Evolutionary conservation across 2,329 filamentous ascomycete genomes (phyloP).

Genomic region (Penicillium frequentans): DNA sequence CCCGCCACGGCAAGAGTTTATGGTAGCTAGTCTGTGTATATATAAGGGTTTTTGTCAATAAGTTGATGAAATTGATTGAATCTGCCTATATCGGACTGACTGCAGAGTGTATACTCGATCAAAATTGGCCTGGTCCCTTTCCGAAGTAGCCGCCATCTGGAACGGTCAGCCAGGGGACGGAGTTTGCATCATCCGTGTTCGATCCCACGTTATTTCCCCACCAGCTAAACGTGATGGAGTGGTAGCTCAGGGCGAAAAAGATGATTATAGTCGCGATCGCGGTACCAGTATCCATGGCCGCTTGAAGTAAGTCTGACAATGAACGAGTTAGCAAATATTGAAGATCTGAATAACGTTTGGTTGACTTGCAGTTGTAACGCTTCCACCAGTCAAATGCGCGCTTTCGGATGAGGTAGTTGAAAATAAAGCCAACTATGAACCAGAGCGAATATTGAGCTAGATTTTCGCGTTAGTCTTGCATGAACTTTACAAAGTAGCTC

Average conservation of each 20-base stretch:
- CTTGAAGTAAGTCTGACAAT: constrained; percentile 55
- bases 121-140: constrained; percentile 3
- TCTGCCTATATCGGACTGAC: not conserved
- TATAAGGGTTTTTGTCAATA: not conserved
- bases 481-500: not conserved
- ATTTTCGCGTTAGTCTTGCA: constrained; percentile 42
- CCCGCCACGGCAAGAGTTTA: constrained; percentile 22
- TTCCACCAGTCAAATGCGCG: constrained; percentile 72
- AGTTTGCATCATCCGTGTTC: constrained; percentile 59
- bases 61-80: not conserved
- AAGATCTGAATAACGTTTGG: not conserved
- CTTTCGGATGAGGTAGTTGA: constrained; percentile 68
- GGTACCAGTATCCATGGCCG: constrained; percentile 68
- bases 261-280: constrained; percentile 67
- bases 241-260: constrained; percentile 57
- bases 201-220: constrained; percentile 65
- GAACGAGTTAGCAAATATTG: not conserved
- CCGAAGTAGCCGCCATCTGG: not conserved
- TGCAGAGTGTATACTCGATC: not conserved
- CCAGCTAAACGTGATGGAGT: constrained; percentile 57
- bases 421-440: constrained; percentile 65
- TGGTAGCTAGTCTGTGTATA: not conserved
- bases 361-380: constrained; percentile 68
- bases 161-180: constrained; percentile 20
- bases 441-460: constrained; percentile 39